Percentiles rank a stretch among this genome's conserved stretches.
phyloP scores from a whole-genome alignment of 2,329 filamentous ascomycete species.

The Colletotrichum theobromicola region DNA sequence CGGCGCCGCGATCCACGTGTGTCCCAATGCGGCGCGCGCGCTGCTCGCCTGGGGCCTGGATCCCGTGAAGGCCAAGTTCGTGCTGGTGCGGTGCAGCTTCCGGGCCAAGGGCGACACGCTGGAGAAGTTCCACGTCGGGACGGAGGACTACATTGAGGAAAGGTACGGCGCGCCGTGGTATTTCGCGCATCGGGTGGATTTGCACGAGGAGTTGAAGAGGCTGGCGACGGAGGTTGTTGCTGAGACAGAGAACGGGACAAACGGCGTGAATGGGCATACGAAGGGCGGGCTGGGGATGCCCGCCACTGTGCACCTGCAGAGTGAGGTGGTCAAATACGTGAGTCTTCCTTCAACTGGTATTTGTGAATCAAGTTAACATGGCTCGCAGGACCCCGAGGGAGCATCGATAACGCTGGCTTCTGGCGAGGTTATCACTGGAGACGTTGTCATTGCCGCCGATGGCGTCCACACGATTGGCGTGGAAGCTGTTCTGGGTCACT shows the following conservation, averaged over 20 bases:
- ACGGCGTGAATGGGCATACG: background rate
- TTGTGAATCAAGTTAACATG: background rate
- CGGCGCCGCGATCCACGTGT: constrained; percentile 43
- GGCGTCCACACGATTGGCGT: constrained; percentile 41
- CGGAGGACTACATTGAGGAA: constrained; percentile 12
- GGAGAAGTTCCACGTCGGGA: constrained; percentile 22
- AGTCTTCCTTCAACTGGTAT: background rate
- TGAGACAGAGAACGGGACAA: background rate
- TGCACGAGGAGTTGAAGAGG: constrained; percentile 39
- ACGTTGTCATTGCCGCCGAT: constrained; percentile 50
- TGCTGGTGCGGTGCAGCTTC: constrained; percentile 15
- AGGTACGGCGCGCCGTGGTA: constrained; percentile 36
- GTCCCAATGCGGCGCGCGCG: constrained; percentile 41
- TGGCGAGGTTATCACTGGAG: constrained; percentile 32
- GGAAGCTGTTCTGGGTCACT: constrained; percentile 29
- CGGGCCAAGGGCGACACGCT: constrained; percentile 28
- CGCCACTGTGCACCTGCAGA: constrained; percentile 26
- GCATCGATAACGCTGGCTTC: constrained; percentile 33
- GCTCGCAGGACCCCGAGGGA: constrained; percentile 26
- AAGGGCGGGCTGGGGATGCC: constrained; percentile 24
- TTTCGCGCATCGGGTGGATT: constrained; percentile 43
- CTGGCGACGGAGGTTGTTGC: constrained; percentile 32
- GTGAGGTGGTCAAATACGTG: constrained; percentile 31
- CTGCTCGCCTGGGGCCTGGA: constrained; percentile 41
- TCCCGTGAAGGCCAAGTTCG: constrained; percentile 30